Percentiles rank a stretch among this genome's conserved stretches.
Evolutionary conservation across 164 flowering plant species (phyloP).

Genomic region (Stephania japonica): DNA sequence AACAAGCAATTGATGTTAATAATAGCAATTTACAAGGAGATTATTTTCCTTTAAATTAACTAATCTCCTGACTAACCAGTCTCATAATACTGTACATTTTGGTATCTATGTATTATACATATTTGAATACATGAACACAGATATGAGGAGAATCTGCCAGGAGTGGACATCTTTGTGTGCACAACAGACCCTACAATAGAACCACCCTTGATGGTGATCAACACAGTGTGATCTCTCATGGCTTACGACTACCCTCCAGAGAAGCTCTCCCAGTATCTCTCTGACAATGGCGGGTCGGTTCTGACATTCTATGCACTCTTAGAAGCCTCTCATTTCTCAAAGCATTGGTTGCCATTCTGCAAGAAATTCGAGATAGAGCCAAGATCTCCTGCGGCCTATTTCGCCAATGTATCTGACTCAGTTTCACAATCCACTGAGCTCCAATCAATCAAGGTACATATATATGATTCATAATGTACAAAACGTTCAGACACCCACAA

Average conservation of each 20-base stretch:
- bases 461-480: no score
- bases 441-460: conserved; percentile 13
- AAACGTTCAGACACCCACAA: no score
- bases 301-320: conserved; percentile 39
- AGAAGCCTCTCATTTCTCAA: conserved; percentile 37
- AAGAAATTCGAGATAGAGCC: conserved; percentile 29
- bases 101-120: conserved; percentile 5
- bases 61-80: no score
- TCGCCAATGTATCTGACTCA: conserved; percentile 5
- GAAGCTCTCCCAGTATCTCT: conserved; percentile 36
- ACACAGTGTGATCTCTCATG: conserved; percentile 41
- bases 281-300: conserved; percentile 44
- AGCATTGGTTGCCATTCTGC: conserved; percentile 47
- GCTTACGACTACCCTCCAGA: conserved; percentile 40
- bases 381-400: conserved; percentile 36
- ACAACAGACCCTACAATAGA: conserved; percentile 42
- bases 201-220: conserved; percentile 42
- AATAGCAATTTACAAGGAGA: no score
- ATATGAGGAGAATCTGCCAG: conserved; percentile 23
- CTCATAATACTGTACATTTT: no score
- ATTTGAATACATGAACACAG: conserved; percentile 26
- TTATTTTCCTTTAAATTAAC: conserved; percentile 39
- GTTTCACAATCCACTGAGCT: conserved; percentile 7
- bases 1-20: no score
- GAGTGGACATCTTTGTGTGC: conserved; percentile 42